Base-by-base conservation (phyloP, 169 alveolate genomes). In the Plasmodium relictum region DNA sequence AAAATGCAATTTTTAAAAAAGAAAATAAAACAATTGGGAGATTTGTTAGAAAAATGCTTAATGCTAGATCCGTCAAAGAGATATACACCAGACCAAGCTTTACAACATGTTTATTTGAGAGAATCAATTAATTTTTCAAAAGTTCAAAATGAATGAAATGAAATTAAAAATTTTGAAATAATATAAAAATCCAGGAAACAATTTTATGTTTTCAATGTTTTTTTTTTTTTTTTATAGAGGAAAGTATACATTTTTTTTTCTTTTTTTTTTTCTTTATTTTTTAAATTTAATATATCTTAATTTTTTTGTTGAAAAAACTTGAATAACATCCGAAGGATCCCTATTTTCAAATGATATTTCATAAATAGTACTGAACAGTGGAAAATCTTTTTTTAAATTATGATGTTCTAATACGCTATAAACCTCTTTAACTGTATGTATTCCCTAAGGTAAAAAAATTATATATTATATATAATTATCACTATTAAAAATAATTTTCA, bases 31-130 rank as follows among this genome's bases (percentile, higher is more conserved):
- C 97, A 93, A 91, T 95, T 98, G 41, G 97, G 98, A 37, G 99
- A 98, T 93, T 94, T 98, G 52, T 88, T 98, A 20, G 99, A 98
- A 85, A 97, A 97, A 78, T 96, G 99, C 87, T 94, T 97, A 61
- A 93, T 93, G 44, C 92, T 98, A 50, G 99, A 98, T 87, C 99
- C 99, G 8, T 94, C 95, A 66, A 97, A 98, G 73, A 95, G 99
- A 88, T 93, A 98, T 41, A 95, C 98, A 2, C 98, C 99, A 9
- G 98, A 97, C 63, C 98, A 97, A 85, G 99, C 99, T 14, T 93
- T 98, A 58, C 94, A 93, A 71, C 99, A 98, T 89, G 99, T 99
- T 9, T 98, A 97, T 83, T 74, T 94, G 37, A 92, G 94, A 69
- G 97, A 93, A 61, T 90, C 93, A 26, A 65, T 88, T 58, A 94